phyloP scores from a whole-genome alignment of 1,139 yeast genomes.

The Taphrina wiesneri region DNA sequence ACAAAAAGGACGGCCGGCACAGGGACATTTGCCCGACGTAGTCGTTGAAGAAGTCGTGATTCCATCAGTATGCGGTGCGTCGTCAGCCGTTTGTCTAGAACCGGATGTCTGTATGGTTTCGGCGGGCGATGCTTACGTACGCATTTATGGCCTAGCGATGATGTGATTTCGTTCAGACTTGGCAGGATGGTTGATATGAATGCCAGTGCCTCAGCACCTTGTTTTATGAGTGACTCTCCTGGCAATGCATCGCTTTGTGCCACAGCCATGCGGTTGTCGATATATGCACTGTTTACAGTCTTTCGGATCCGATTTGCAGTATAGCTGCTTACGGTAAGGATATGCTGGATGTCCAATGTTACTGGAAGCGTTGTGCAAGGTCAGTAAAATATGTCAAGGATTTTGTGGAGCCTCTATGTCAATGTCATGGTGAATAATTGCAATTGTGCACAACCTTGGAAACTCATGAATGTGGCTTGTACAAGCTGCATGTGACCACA shows the following conservation, averaged over 20 bases:
- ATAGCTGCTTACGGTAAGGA: no score
- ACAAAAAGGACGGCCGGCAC: conserved; percentile 72
- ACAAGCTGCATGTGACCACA: no score
- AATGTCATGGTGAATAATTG: no score
- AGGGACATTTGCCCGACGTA: conserved; percentile 57
- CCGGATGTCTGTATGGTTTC: conserved; percentile 85
- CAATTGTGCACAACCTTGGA: no score
- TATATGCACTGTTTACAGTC: no score
- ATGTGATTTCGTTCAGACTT: neutral
- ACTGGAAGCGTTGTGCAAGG: no score
- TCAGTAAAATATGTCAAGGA: no score
- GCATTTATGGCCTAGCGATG: conserved; percentile 50
- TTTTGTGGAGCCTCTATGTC: no score
- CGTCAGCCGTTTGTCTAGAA: conserved; percentile 72
- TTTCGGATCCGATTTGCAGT: no score
- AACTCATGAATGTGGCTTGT: no score
- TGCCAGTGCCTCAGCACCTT: conserved; percentile 95
- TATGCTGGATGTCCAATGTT: no score
- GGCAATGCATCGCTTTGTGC: neutral
- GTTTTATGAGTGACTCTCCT: conserved; percentile 59
- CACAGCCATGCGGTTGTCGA: no score
- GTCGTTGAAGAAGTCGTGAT: conserved; percentile 69
- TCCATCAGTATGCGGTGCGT: conserved; percentile 82
- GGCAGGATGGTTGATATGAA: conserved; percentile 65
- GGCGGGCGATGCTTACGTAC: conserved; percentile 85